Conservation (phyloP, 2,329 filamentous ascomycete species). For the Fusarium tricinctum region DNA sequence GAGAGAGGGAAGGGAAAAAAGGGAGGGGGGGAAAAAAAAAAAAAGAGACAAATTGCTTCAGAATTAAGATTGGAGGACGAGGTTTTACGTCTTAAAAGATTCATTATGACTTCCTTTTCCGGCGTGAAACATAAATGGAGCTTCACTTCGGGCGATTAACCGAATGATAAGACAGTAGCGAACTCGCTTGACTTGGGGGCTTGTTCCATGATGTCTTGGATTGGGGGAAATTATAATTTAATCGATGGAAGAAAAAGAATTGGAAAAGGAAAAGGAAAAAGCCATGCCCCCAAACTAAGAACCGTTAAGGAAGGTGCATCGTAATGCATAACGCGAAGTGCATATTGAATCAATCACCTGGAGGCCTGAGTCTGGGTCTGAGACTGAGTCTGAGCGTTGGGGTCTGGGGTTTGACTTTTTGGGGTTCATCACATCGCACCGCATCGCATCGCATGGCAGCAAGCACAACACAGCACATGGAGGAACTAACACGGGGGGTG, state of each 20-base stretch:
- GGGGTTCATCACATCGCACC: background rate
- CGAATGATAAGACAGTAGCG: background rate
- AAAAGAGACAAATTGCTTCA: background rate
- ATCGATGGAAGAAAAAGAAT: background rate
- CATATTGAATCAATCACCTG: constrained; percentile 31
- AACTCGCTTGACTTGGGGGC: background rate
- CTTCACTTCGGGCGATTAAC: background rate
- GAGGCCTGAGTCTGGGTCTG: background rate
- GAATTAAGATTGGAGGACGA: background rate
- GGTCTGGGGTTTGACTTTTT: background rate
- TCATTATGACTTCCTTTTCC: background rate
- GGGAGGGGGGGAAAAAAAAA: too few relatives aligned
- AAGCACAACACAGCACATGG: background rate
- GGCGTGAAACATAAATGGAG: background rate
- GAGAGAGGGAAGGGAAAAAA: background rate
- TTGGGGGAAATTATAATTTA: background rate
- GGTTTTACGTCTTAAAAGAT: background rate
- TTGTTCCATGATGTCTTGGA: background rate
- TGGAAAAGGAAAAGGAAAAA: constrained; percentile 9
- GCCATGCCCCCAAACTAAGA: constrained; percentile 8
- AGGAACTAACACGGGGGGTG: constrained; percentile 6
- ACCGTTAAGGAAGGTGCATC: constrained; percentile 36
- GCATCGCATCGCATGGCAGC: constrained; percentile 4
- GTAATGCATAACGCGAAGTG: background rate
- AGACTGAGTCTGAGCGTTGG: too few relatives aligned